phyloP scores from a whole-genome alignment of 176 grass and related monocot species.

The Oryza glumipatula region DNA sequence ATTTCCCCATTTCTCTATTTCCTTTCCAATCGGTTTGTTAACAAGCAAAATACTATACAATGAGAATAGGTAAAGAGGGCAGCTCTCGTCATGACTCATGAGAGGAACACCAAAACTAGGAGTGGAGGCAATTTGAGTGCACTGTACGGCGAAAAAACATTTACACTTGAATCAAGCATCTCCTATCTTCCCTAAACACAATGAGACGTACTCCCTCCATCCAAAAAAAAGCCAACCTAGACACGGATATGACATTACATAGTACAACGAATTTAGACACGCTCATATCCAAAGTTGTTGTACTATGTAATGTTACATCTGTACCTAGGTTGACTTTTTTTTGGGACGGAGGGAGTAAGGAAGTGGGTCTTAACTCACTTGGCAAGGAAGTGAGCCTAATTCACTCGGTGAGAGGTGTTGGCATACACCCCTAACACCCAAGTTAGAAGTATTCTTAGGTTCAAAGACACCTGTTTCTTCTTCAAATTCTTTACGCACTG shows the following conservation, averaged over 20 bases:
- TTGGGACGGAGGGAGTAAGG: too few relatives aligned
- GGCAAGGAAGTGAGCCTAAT: neutral
- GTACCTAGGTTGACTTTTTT: too few relatives aligned
- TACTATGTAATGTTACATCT: too few relatives aligned
- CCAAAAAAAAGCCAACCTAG: too few relatives aligned
- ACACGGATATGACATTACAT: too few relatives aligned
- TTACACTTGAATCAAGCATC: too few relatives aligned
- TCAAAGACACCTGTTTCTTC: neutral
- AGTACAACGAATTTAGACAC: too few relatives aligned
- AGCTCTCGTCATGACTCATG: neutral
- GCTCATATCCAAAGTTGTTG: too few relatives aligned
- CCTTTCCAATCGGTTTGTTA: neutral
- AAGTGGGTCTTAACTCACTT: too few relatives aligned
- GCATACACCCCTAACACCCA: neutral
- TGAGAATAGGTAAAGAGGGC: neutral
- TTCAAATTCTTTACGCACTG: neutral
- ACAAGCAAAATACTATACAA: conserved; percentile 7
- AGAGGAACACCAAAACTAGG: neutral
- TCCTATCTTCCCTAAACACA: too few relatives aligned
- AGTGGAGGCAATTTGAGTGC: neutral
- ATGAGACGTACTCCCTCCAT: too few relatives aligned
- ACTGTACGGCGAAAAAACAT: neutral
- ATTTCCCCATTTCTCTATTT: neutral
- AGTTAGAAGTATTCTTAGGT: neutral
- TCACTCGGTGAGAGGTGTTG: neutral